Percentiles rank a stretch among this genome's conserved stretches.
Conservation (phyloP, 768 basidiomycete species). For the Rhodosporidiobolus odoratus region DNA sequence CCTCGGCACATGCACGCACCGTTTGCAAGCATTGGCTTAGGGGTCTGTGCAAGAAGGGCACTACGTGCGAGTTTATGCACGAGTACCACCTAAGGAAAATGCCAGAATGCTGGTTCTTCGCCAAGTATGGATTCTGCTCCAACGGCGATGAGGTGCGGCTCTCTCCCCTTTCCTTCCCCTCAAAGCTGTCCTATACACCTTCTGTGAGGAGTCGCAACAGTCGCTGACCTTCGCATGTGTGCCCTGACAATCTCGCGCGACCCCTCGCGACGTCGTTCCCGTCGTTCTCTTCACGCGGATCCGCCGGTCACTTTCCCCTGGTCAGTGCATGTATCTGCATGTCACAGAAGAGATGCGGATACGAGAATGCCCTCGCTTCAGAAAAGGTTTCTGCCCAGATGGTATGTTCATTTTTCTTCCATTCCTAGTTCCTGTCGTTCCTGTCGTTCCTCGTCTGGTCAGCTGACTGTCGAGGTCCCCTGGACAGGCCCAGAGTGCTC, state of each 20-base stretch:
- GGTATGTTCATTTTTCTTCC: conserved; percentile 53
- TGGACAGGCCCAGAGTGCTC: conserved; percentile 73
- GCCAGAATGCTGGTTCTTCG: conserved; percentile 99
- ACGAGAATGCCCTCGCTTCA: conserved; percentile 91
- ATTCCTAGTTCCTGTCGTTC: conserved; percentile 9
- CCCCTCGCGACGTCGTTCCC: too few relatives aligned
- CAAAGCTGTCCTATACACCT: background rate
- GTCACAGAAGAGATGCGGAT: conserved; percentile 87
- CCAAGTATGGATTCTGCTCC: conserved; percentile 94
- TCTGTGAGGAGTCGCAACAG: too few relatives aligned
- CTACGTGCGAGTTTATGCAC: conserved; percentile 96
- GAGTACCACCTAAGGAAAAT: conserved; percentile 96
- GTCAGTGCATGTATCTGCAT: conserved; percentile 81
- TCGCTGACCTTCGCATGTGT: too few relatives aligned
- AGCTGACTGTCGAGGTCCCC: background rate
- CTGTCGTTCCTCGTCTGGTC: background rate
- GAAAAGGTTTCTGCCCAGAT: conserved; percentile 87
- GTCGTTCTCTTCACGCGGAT: too few relatives aligned
- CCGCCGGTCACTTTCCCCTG: too few relatives aligned
- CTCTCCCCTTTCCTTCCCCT: background rate
- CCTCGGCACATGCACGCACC: conserved; percentile 62
- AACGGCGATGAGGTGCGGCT: conserved; percentile 61
- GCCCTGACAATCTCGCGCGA: too few relatives aligned
- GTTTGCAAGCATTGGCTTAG: conserved; percentile 99
- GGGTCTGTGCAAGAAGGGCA: conserved; percentile 95